These are phyloP conservation scores for Hymenoscyphus occultus DNA, from an alignment of 2,329 filamentous ascomycete species.

Conservation along the genomic window DNA sequence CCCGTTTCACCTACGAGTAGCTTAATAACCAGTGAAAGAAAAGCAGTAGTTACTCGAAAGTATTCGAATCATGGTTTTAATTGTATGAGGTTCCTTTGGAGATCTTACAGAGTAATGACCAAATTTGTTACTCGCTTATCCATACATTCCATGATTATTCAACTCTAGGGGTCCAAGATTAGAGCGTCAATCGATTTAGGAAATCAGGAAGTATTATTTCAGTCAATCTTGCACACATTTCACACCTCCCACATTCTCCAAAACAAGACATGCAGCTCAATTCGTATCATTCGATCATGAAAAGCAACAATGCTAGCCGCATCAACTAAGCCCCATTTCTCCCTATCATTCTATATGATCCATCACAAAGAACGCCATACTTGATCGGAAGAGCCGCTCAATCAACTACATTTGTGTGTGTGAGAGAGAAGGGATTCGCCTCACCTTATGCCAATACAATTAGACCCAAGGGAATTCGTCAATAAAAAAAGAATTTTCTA, in stretches of 20 bases:
- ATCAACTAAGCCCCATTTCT: not conserved
- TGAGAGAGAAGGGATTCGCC: constrained; percentile 6
- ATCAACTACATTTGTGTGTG: not conserved
- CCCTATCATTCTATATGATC: constrained; percentile 12
- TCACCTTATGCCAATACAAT: constrained; percentile 24
- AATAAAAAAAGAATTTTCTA: constrained; percentile 3
- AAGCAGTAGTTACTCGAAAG: too few species aligned
- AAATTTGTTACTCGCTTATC: too few species aligned
- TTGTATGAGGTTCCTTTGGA: too few species aligned
- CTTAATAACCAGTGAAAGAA: too few species aligned
- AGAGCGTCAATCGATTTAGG: too few species aligned
- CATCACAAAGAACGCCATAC: constrained; percentile 17
- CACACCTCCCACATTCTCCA: not conserved
- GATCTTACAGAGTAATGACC: too few species aligned
- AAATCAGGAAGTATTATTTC: too few species aligned
- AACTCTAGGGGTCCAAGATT: too few species aligned
- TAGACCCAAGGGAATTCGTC: constrained; percentile 24
- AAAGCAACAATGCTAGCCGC: not conserved
- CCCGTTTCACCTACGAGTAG: too few species aligned
- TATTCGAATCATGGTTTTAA: too few species aligned
- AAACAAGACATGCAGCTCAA: not conserved
- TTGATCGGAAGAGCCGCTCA: constrained; percentile 7
- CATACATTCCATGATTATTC: too few species aligned
- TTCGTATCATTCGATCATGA: not conserved
- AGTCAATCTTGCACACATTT: too few species aligned